Base-by-base conservation (phyloP, 805 yeast genomes). In the Starmerella kuoi region DNA sequence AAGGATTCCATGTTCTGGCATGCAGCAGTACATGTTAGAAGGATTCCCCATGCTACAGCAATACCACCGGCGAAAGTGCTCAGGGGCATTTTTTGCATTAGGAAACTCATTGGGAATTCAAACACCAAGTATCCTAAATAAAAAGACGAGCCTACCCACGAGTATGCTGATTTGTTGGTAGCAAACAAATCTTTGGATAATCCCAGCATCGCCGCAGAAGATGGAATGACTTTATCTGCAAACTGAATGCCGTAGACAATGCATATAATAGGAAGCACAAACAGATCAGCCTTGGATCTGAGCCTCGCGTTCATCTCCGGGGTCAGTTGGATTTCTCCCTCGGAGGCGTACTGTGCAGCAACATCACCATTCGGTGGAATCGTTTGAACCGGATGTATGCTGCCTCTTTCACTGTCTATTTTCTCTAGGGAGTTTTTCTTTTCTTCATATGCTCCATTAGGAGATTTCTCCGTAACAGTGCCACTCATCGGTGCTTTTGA, bases 81-180 rank as follows among this genome's bases (percentile, higher is more conserved):
- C 48, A 79, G 66, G 3, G 78, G 79, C 37, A 74, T 68, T 43
- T 62, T 64, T 56, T 77, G 83, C 22, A 76, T 54, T 3, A 68
- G 33, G 40, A 61, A 56, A 9, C 63, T 58, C 15, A 70, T 66
- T 8, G 76, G 72, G 45, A 70, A 60, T 50, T 74, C 77, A 51
- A 74, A 76, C 6, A 61, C 65, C 35, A 79, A 57, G 54, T 76
- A 78, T 4, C 85, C 86, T 31, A 78, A 55, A 53, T 74, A 76
- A 50, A 75, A 75, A 5, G 72, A 66, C 1, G 77, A 66, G 14
- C 76, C 72, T 15, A 68, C 59, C 76, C 79, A 71, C 36, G 46
- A 36, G 33, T 51, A 54, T 20, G 39, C 44, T 2, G 41, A 27
- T 2, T 39, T 40, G 17, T 20, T 31, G 19, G 32, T 8, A 36